Percentiles rank a stretch among this genome's conserved stretches.
Evolutionary conservation across 257 asterid genomes (phyloP).

Genomic region (Cynanchum wilfordii): DNA sequence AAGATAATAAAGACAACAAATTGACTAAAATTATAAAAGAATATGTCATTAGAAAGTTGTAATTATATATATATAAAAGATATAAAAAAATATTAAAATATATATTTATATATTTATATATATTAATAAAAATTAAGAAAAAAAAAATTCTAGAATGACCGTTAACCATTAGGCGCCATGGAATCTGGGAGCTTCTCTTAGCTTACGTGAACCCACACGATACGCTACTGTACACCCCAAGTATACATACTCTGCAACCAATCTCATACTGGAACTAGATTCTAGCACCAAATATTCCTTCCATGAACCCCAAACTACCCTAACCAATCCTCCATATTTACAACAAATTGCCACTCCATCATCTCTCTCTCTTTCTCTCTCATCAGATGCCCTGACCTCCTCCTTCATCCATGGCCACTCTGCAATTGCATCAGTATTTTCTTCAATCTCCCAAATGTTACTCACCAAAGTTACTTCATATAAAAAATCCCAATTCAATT

Average conservation of each 20-base stretch:
- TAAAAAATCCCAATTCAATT: conserved; percentile 40
- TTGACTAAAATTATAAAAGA: too few relatives aligned
- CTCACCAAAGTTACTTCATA: conserved; percentile 42
- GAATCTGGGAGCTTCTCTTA: conserved; percentile 24
- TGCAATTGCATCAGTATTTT: conserved; percentile 36
- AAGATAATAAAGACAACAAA: too few relatives aligned
- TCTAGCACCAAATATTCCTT: not conserved
- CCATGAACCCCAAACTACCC: conserved; percentile 8
- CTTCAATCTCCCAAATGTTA: conserved; percentile 21
- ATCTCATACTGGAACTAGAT: conserved; percentile 1
- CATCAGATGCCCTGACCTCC: not conserved
- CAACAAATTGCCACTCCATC: not conserved
- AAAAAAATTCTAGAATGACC: conserved; percentile 19
- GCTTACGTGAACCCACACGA: conserved; percentile 19
- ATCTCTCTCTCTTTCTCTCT: conserved; percentile 6
- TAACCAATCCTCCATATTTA: not conserved
- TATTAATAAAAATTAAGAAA: not conserved
- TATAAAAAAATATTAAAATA: too few relatives aligned
- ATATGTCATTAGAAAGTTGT: too few relatives aligned
- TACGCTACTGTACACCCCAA: not conserved
- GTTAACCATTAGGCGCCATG: conserved; percentile 22
- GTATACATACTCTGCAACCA: not conserved
- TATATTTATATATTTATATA: too few relatives aligned
- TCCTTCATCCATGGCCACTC: conserved; percentile 47
- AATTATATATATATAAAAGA: too few relatives aligned